Evolutionary conservation across 306 rosid species (phyloP), one percentile per base, ranked within the genome.

Genomic region (Castanopsis chinensis): DNA sequence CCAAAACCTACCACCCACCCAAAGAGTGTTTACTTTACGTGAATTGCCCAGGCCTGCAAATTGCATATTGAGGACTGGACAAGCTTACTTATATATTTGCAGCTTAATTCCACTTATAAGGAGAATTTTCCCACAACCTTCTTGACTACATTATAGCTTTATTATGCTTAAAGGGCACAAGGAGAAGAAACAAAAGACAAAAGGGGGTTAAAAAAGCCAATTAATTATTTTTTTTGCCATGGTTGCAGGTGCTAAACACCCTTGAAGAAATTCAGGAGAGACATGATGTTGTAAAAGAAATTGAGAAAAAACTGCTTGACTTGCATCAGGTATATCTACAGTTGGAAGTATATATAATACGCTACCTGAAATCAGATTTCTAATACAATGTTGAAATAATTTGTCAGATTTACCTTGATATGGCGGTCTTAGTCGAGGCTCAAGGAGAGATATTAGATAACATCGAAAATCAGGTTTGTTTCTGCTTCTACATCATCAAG

Each of bases 261-360:
- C 73, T 92, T 80, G 99, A 95, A 82, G 99, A 95, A 92, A 92
- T 95, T 84, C 99, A 95, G 72, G 99, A 95, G 88, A 85, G 99
- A 79, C 99, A 92, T 43, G 94, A 95, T 75, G 80, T 97, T 3
- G 99, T 92, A 19, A 95, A 85, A 85, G 99, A 95, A 79, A 91
- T 95, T 45, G 99, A 95, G 91, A 91, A 91, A 86, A 95, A 84
- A 82, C 98, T 95, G 81, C 93, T 89, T 15, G 99, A 95, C 85
- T 89, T 95, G 74, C 99, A 95, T 81, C 99, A 95, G 98, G 97
- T 91, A 73, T 82, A 41, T 77, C 59, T 79, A 43, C 78, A 19
- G 12, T 6, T 49, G 64, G 64, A 72, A 74, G 43, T 20, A 71
- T 41, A 41, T 41, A 71, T 33, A 19, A 43, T 55, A 33, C 30